A percentile compares a stretch with the other conserved stretches of the same genome.
Conservation (phyloP, 73 alveolate species). For the Paramecium pentaurelia region DNA sequence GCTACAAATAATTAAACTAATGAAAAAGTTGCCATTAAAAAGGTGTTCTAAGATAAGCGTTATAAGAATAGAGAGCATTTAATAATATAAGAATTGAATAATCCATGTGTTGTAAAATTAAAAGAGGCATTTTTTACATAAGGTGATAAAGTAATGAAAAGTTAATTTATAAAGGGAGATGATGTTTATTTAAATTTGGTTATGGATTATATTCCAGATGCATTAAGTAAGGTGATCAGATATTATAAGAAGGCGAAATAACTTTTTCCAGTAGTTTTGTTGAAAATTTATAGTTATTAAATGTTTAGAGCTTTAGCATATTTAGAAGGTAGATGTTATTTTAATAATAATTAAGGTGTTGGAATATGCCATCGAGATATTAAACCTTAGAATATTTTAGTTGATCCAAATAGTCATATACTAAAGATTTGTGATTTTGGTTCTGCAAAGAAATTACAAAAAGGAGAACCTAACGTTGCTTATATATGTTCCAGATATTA, state of each 20-base stretch:
- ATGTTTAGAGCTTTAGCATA: constrained; percentile 83
- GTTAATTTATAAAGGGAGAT: background rate
- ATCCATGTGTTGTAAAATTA: constrained; percentile 77
- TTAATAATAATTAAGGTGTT: background rate
- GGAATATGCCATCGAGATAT: constrained; percentile 89
- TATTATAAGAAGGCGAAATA: constrained; percentile 68
- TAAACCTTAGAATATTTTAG: constrained; percentile 85
- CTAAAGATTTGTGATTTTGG: constrained; percentile 92
- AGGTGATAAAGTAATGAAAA: constrained; percentile 62
- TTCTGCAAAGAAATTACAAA: constrained; percentile 87
- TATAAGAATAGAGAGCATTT: constrained; percentile 86
- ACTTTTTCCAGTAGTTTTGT: constrained; percentile 70
- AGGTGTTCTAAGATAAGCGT: constrained; percentile 82
- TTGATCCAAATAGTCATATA: constrained; percentile 73
- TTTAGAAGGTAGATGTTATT: constrained; percentile 60
- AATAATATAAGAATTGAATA: constrained; percentile 76
- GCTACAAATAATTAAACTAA: constrained; percentile 77
- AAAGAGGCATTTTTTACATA: constrained; percentile 70
- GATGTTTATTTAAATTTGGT: constrained; percentile 82
- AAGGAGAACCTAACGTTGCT: constrained; percentile 90
- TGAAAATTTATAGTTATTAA: constrained; percentile 80
- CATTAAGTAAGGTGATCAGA: constrained; percentile 72
- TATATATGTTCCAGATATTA: constrained; percentile 79
- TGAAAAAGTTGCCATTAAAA: constrained; percentile 86
- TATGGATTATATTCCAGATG: constrained; percentile 86